Evolutionary conservation across 345 rosid species (phyloP).

Genomic region (Bruguiera gymnorhiza): DNA sequence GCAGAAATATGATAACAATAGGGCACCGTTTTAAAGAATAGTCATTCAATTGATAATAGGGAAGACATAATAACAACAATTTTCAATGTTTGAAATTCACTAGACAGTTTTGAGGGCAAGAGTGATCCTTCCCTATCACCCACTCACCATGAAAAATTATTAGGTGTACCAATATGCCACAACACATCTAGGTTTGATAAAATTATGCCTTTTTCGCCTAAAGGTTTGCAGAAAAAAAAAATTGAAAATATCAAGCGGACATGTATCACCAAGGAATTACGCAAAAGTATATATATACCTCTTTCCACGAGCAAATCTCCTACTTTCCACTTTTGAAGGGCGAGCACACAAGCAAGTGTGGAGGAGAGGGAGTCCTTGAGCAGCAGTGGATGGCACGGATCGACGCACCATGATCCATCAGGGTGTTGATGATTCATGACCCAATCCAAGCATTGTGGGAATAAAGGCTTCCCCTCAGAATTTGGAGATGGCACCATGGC

Average conservation of each 20-base stretch:
- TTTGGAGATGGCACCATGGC: too few relatives aligned
- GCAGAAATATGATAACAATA: not conserved
- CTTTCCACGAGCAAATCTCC: constrained; percentile 3
- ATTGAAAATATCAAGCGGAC: not conserved
- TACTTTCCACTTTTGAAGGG: constrained; percentile 11
- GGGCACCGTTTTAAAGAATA: not conserved
- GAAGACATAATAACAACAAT: not conserved
- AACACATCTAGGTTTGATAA: not conserved
- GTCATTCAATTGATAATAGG: not conserved
- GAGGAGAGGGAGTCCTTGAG: constrained; percentile 17
- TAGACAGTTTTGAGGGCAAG: too few relatives aligned
- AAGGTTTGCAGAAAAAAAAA: not conserved
- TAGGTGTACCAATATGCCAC: too few relatives aligned
- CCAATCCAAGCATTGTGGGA: too few relatives aligned
- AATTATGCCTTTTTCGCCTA: not conserved
- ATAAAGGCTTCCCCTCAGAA: too few relatives aligned
- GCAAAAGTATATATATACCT: not conserved
- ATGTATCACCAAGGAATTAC: not conserved
- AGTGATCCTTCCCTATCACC: too few relatives aligned
- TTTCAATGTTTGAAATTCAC: not conserved
- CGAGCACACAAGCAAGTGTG: constrained; percentile 15
- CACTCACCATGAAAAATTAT: too few relatives aligned
- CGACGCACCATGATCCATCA: constrained; percentile 20
- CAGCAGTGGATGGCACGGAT: constrained; percentile 3
- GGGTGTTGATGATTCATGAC: not conserved